phyloP scores from a whole-genome alignment of 176 grass and related monocot genomes.

The Areca catechu region DNA sequence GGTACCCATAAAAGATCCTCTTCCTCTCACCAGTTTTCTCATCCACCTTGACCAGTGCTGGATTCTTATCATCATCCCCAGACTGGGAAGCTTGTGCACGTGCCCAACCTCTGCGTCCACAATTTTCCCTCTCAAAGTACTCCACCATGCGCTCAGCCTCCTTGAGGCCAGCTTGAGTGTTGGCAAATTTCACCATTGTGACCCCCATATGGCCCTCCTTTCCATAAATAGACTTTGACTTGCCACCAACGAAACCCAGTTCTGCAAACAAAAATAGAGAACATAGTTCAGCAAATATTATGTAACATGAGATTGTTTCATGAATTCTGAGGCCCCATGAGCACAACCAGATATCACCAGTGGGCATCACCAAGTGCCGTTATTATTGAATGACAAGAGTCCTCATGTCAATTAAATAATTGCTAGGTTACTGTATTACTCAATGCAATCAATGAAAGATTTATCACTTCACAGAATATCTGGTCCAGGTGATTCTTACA shows the following conservation, averaged over 20 bases:
- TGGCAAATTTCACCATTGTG: constrained; percentile 71
- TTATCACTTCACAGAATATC: no score
- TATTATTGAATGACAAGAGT: no score
- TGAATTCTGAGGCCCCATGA: no score
- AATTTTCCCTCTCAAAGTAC: constrained; percentile 63
- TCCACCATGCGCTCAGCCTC: constrained; percentile 75
- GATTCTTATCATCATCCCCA: constrained; percentile 57
- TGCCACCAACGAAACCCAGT: constrained; percentile 83
- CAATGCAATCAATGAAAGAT: no score
- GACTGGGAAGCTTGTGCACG: constrained; percentile 29
- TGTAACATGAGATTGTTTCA: no score
- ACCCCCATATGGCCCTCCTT: constrained; percentile 82
- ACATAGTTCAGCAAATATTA: background rate
- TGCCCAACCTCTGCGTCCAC: constrained; percentile 66
- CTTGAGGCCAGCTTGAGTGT: constrained; percentile 57
- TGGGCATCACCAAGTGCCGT: no score
- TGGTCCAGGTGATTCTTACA: no score
- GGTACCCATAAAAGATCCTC: constrained; percentile 77
- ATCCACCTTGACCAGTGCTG: constrained; percentile 59
- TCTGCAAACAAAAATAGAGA: constrained; percentile 58
- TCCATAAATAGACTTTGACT: constrained; percentile 81
- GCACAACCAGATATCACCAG: no score
- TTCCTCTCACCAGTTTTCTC: constrained; percentile 69
- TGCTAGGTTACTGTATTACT: no score
- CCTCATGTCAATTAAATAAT: no score